Evolutionary conservation across 192 early-diverging fungal species (phyloP), one percentile per base, ranked within the genome.

Genomic region (Thoreauomyces humboldtii): DNA sequence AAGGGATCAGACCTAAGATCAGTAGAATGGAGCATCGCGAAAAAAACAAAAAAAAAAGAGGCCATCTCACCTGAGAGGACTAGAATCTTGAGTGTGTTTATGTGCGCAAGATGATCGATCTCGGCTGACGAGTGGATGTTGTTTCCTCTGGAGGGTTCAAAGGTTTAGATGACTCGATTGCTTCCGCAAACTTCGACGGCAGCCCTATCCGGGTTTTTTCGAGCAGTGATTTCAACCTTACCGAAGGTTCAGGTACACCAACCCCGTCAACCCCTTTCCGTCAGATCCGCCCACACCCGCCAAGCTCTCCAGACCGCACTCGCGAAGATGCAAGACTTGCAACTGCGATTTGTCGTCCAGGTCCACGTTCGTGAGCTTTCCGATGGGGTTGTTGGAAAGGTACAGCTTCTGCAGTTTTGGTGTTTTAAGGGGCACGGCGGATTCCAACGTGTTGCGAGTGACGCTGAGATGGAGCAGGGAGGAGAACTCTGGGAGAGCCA

Each of bases 401-500:
- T 84, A 84, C n/a, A 84, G 72, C 41, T 72, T 63, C 60, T 81
- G 77, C 14, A 84, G 69, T 56, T 76, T 81, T 7, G 72, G 69
- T 3, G 70, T 41, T 22, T 51, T 44, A 17, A 84, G 52, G 14
- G 70, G 63, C 25, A 11, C 37, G 22, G 62, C 70, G 22, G 44
- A 34, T 36, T 54, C 59, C 11, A 81, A 67, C 34, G 66, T 75
- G 67, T 84, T 84, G 42, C 35, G 46, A 2, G 80, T 59, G 12
- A 67, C 71, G 47, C 76, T 74, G 53, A 84, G 63, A 50, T 81
- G 79, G 9, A 76, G 19, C 21, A 84, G 66, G 37, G 77, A 75
- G 19, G 41, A 61, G 47, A 77, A 78, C 19, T 74, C 70, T 4
- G 65, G 65, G 27, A 84, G 73, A 25, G 42, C 37, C 7, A 76